Evolutionary conservation across 192 early-diverging fungal genomes (phyloP), one percentile per base, ranked within the genome.

Genomic region (Coemansia sp.): DNA sequence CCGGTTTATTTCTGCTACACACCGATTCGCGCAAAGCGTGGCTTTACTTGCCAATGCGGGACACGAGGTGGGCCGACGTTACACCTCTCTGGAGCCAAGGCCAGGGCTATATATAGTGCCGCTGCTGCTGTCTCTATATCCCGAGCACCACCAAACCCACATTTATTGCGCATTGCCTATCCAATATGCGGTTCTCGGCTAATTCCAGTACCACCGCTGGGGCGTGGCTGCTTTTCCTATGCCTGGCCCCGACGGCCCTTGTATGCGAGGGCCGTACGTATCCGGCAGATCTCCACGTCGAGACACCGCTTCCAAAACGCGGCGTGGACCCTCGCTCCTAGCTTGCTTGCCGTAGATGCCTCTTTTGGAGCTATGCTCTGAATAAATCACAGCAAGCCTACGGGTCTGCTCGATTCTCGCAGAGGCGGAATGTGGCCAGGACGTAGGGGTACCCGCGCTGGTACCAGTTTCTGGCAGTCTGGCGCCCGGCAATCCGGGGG

Each of bases 391-490:
- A 29, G 23, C 3, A 31, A 28, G 12, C 20, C 10, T 8, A 11
- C 3, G 6, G 16, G 11, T 29, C 28, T 19, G 12, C 18, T 7
- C 9, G 18, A 18, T 43, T 31, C 16, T 52, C 44, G 37, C 71
- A 77, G 3, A 83, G 62, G 20, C 91, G 72, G 76, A 91, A 92
- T 0, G 77, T 83, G 5, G 82, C 78, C 75, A 92, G 85, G 8
- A 90, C 85, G 54, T 79, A 96, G 9, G 85, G 85, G 54, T 96
- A 96, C 4, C 62, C 79, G 13, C 80, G 48, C 66, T 96, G 94
- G 48, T 90, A 94, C 91, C 91, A 96, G 63, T 96, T 96, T 9
- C 87, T 53, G 65, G 93, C 91, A 5, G 83, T 80, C 37, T 64
- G 50, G 14, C 94, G 51, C 17, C 68, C 68, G 6, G 83, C 83